phyloP scores from a whole-genome alignment of 164 flowering plant species.

The Vitis rupestris region DNA sequence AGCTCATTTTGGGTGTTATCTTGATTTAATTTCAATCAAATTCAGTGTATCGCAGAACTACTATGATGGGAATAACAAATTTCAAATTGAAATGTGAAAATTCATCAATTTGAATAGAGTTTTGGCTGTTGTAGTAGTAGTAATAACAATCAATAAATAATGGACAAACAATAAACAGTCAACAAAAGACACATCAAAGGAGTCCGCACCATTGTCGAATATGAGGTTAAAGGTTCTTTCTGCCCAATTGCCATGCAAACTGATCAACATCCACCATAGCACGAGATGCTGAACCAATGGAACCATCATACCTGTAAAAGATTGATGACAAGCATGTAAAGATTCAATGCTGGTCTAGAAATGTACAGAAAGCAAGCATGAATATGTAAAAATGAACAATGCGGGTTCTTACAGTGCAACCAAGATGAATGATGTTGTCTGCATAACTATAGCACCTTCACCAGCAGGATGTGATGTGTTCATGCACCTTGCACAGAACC shows the following conservation, averaged over 20 bases:
- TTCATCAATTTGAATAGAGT: no score
- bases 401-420: conserved; percentile 63
- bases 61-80: no score
- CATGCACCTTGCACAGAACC: conserved; percentile 85
- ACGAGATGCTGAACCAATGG: conserved; percentile 80
- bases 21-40: no score
- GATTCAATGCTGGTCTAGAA: no score
- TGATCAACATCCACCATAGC: conserved; percentile 84
- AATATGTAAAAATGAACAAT: neutral
- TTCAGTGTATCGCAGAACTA: no score
- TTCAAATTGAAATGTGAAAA: no score
- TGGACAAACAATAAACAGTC: no score
- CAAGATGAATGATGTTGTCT: conserved; percentile 71
- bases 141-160: no score
- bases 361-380: neutral
- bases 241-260: conserved; percentile 53
- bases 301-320: conserved; percentile 75
- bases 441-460: conserved; percentile 91
- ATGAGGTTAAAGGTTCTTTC: conserved; percentile 43
- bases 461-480: conserved; percentile 77
- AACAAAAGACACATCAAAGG: no score
- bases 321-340: neutral
- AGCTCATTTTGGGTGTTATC: no score
- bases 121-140: no score
- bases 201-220: neutral